Evolutionary conservation across 495 filamentous ascomycete species (phyloP), one percentile per base, ranked within the genome.

Genomic region (Xylaria bambusicola): DNA sequence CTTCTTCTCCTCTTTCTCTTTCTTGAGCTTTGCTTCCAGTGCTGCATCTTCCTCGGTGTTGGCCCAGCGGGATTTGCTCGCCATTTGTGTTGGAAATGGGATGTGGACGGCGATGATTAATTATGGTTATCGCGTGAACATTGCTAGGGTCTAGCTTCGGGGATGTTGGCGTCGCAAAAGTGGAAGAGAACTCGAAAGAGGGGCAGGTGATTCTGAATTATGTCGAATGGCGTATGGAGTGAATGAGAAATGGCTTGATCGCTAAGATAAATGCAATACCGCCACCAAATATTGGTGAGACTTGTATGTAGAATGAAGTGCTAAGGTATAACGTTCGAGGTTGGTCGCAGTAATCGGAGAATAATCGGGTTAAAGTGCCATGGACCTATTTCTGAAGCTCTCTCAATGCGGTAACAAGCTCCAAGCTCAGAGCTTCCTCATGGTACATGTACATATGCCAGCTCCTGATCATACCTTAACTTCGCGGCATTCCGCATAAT

Each of bases 1-100:
- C 73, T 88, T 91, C 77, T 92, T 96, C 58, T 90, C 86, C 71
- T 97, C 93, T 74, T 95, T 97, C 66, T 96, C 92, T 62, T 82
- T 81, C 76, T 90, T 95, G 41, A 84, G 80, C 66, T 87, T 84
- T 17, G 87, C 88, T 61, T 90, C 81, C 46, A 86, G 75, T 17
- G 83, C 88, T 24, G 85, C 83, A 56, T 93, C 89, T 61, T 91
- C 91, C 56, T 84, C 87, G 54, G 88, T 84, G 67, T 91, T 81
- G 58, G 89, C 91, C 94, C 94, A 98, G 66, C 94, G 86, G 41
- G 93, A 97, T 63, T 80, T 82, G 69, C 77, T 79, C 53, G 87
- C 80, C 88, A 91, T 92, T n/a, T 29, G 58, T 61, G 53, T 61
- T 6, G 35, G 55, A 21, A 27, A 18, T 17, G 41, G 20, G 24